A percentile compares a stretch with the other conserved stretches of the same genome.
phyloP scores from a whole-genome alignment of 768 basidiomycete species.

The Podaxis carcinomalis region DNA sequence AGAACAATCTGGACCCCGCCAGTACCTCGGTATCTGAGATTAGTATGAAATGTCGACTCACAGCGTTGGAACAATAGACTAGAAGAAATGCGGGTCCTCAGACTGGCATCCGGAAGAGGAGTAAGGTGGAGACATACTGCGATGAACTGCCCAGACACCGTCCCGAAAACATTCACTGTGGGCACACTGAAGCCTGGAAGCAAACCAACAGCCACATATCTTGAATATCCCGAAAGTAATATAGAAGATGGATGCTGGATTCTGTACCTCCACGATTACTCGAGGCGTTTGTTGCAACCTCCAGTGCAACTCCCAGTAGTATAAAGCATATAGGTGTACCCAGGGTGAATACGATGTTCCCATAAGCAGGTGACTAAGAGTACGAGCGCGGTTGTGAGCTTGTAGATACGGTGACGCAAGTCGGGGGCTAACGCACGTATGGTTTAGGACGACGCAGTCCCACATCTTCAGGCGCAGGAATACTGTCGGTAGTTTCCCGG shows the following conservation, averaged over 20 bases:
- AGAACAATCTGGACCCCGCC: neutral
- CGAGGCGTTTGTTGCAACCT: conserved; percentile 41
- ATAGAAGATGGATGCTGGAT: neutral
- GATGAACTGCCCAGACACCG: conserved; percentile 44
- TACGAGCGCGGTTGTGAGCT: neutral
- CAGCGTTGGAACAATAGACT: conserved; percentile 61
- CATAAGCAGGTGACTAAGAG: conserved; percentile 28
- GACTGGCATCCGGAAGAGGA: neutral
- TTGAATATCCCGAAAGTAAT: neutral
- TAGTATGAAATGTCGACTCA: conserved; percentile 18
- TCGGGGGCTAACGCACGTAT: conserved; percentile 34
- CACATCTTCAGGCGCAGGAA: conserved; percentile 38
- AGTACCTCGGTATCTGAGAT: neutral
- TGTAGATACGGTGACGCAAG: neutral
- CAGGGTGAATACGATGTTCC: conserved; percentile 32
- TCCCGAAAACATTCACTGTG: conserved; percentile 46
- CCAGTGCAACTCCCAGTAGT: conserved; percentile 40
- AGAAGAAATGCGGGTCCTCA: neutral
- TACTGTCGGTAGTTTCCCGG: conserved; percentile 42
- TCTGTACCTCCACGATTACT: conserved; percentile 35
- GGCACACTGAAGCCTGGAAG: conserved; percentile 53
- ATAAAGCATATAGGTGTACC: conserved; percentile 40
- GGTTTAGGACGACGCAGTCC: conserved; percentile 28
- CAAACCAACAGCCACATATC: neutral
- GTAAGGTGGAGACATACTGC: conserved; percentile 26